These are phyloP conservation scores for Dactylellina haptotyla DNA, from an alignment of 2,329 filamentous ascomycete species.

Conservation along the genomic window DNA sequence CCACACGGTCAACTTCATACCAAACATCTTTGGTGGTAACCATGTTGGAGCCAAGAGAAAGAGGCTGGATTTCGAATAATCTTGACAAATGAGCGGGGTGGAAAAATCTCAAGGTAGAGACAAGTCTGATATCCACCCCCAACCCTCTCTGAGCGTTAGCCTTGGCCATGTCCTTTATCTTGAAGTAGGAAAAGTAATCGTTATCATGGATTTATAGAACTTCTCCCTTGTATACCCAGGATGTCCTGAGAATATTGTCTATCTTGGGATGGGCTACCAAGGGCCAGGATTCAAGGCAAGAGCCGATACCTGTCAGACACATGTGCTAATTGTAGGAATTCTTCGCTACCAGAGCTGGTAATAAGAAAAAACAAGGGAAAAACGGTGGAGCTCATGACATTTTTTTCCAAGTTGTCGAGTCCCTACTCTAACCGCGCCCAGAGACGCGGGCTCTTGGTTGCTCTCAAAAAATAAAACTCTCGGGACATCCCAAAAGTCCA, in stretches of 20 bases:
- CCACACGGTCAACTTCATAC: constrained; percentile 15
- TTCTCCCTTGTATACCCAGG: not conserved
- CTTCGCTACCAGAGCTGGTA: not conserved
- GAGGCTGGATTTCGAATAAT: not conserved
- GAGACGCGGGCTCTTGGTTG: constrained; percentile 15
- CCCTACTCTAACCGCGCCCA: constrained; percentile 36
- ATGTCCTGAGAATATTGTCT: constrained; percentile 25
- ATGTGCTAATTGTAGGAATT: constrained; percentile 18
- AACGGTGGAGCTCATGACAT: constrained; percentile 44
- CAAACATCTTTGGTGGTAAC: not conserved
- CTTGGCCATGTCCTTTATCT: not conserved
- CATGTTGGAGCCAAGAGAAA: not conserved
- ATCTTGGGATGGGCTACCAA: constrained; percentile 11
- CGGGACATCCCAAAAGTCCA: too few species aligned
- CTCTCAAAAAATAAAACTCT: not conserved
- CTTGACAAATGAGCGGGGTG: too few species aligned
- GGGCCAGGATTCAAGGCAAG: constrained; percentile 4
- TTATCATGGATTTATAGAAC: too few species aligned
- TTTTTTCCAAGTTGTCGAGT: constrained; percentile 20
- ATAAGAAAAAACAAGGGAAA: too few species aligned
- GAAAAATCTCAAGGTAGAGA: too few species aligned
- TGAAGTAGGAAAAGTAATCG: too few species aligned
- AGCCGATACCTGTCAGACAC: constrained; percentile 23
- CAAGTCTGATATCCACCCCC: too few species aligned
- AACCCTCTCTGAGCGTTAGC: not conserved